Conservation (phyloP, 257 asterid species). For the Ballota nigra region DNA sequence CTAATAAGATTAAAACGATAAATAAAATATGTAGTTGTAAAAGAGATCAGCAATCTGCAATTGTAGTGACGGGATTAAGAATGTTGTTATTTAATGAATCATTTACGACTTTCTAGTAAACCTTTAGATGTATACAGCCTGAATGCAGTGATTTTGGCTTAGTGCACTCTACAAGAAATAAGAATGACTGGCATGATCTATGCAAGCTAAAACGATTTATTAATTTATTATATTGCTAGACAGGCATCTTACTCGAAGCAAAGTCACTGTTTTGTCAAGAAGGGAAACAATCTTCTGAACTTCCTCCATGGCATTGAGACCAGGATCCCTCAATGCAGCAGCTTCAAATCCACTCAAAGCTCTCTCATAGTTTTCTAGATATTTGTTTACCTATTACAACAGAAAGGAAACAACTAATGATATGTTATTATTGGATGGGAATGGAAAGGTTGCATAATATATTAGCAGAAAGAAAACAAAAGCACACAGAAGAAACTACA, state of each 20-base stretch:
- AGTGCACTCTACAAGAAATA: not conserved
- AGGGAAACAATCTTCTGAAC: conserved; percentile 61
- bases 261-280: conserved; percentile 68
- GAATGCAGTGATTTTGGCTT: not conserved
- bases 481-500: conserved; percentile 7
- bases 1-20: not conserved
- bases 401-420: conserved; percentile 11
- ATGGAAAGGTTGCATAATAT: conserved; percentile 7
- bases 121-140: conserved; percentile 2
- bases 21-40: not conserved
- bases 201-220: not conserved
- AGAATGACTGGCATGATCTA: not conserved
- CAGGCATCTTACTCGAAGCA: conserved; percentile 58
- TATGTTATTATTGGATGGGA: not conserved
- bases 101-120: not conserved
- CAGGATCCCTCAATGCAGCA: conserved; percentile 90
- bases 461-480: not conserved
- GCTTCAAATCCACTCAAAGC: conserved; percentile 98
- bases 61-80: not conserved
- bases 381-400: conserved; percentile 66
- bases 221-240: conserved; percentile 1
- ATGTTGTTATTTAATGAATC: not conserved
- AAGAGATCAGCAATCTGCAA: not conserved
- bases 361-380: conserved; percentile 91
- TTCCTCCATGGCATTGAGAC: conserved; percentile 74